Base-by-base conservation (phyloP, 805 yeast species). In the Citeromyces matritensis region DNA sequence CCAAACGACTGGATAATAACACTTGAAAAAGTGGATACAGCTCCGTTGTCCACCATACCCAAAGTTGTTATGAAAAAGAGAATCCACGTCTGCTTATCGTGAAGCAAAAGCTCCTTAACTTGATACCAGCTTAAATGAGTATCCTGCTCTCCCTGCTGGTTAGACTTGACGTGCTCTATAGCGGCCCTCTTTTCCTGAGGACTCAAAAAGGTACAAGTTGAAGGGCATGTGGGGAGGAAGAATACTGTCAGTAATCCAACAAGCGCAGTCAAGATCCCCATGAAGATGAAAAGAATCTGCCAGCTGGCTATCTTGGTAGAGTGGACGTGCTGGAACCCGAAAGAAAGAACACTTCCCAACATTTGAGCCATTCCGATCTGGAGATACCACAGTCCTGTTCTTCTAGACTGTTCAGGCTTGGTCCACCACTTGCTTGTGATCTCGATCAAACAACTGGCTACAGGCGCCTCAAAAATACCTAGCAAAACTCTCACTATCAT, bases 221-320 rank as follows among this genome's bases (percentile, higher is more conserved):
- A n/a, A n/a, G n/a, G n/a, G n/a, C n/a, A n/a, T n/a, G n/a, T n/a
- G n/a, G n/a, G n/a, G n/a, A n/a, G n/a, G n/a, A n/a, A n/a, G n/a
- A n/a, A n/a, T n/a, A n/a, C n/a, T n/a, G n/a, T n/a, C n/a, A n/a
- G n/a, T n/a, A n/a, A n/a, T n/a, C 54, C 53, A 7, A 63, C 58
- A 37, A 59, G 36, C 13, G 63, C 15, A 14, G 71, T 51, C 0
- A 80, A 68, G 26, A 68, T 44, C 9, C 70, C 64, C 30, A 80
- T 83, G 33, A 67, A 58, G 31, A 72, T 63, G 23, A 73, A 61
- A 48, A 62, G 65, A 34, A 72, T 61, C 11, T 73, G 43, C 40
- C 66, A 64, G 79, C 81, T 76, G 9, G 53, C 51, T 2, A 45
- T 44, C 9, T 57, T 34, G 2, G 45, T 23, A 15, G 36, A 33